phyloP scores from a whole-genome alignment of 257 asterid species.

The Penstemon barbatus region DNA sequence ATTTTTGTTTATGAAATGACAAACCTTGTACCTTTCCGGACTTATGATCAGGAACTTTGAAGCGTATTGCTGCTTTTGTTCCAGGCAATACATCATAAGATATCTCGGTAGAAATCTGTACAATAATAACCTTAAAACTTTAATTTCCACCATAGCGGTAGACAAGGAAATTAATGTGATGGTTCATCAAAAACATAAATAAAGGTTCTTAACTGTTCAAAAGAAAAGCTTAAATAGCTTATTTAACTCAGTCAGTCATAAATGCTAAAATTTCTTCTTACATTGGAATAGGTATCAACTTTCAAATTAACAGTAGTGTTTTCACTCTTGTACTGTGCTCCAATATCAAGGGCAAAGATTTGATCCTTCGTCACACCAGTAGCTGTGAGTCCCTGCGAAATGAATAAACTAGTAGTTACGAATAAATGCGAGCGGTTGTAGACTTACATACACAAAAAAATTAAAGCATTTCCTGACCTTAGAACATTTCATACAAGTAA shows the following conservation, averaged over 20 bases:
- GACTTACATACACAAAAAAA: not conserved
- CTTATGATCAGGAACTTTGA: constrained; percentile 80
- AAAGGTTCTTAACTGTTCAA: not conserved
- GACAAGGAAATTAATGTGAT: not conserved
- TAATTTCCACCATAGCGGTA: not conserved
- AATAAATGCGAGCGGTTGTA: constrained; percentile 3
- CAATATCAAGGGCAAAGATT: constrained; percentile 70
- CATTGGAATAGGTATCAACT: constrained; percentile 81
- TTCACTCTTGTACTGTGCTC: constrained; percentile 66
- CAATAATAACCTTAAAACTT: constrained; percentile 17
- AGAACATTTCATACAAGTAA: not conserved
- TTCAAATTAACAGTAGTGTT: constrained; percentile 70
- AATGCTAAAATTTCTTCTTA: constrained; percentile 36
- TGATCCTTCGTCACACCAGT: constrained; percentile 73
- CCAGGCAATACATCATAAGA: constrained; percentile 56
- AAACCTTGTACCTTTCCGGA: constrained; percentile 76
- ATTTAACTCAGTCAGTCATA: constrained; percentile 8
- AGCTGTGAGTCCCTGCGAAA: constrained; percentile 73
- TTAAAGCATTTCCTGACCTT: constrained; percentile 3
- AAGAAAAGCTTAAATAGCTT: not conserved
- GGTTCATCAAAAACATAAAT: constrained; percentile 5
- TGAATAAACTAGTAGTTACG: constrained; percentile 16
- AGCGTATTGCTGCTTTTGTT: constrained; percentile 72
- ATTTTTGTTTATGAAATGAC: not conserved
- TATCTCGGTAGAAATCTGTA: constrained; percentile 74